Evolutionary conservation across 1,284 basidiomycete genomes (phyloP), one percentile per base, ranked within the genome.

Genomic region (Phellopilus nigrolimitatus): DNA sequence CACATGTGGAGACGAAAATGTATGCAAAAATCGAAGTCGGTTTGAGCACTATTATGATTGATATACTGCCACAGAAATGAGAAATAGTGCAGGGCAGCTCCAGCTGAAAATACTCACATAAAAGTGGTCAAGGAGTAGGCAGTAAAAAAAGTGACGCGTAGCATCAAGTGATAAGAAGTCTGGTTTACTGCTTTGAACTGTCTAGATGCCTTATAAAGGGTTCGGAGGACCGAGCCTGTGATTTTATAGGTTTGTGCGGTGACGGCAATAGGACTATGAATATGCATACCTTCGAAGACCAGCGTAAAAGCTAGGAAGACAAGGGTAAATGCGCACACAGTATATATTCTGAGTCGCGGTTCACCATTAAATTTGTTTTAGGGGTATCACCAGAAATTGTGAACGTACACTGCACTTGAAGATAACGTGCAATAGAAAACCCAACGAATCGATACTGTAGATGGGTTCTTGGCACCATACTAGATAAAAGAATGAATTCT

Each of bases 401-500:
- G 12, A 19, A 34, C 53, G 7, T 46, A 55, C 53, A 55, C 31
- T 33, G 27, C 44, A 27, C 30, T 46, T 8, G 53, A 55, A 10
- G 28, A 21, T n/a, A 55, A 5, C 13, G 53, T 55, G 53, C 53
- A 55, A 22, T 55, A 55, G 43, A 55, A 55, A 7, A 34, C 19
- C 43, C 48, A 55, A 43, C 47, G 19, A 10, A 45, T 55, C 12
- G 53, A 51, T 13, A 55, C 53, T 10, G n/a, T 38, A n/a, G 27
- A 33, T 10, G 48, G 49, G 24, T 51, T 33, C 19, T 28, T 48
- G 10, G 37, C 22, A 5, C 53, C 47, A 28, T 31, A 44, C 51
- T 53, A n/a, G 6, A n/a, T 30, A 19, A 31, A 24, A 9, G 31
- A 19, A 9, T n/a, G n/a, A 24, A 19, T 9, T 47, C 12, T 1